Base-by-base conservation (phyloP, 2,329 filamentous ascomycete genomes). In the Arthrobotrys entomopaga region DNA sequence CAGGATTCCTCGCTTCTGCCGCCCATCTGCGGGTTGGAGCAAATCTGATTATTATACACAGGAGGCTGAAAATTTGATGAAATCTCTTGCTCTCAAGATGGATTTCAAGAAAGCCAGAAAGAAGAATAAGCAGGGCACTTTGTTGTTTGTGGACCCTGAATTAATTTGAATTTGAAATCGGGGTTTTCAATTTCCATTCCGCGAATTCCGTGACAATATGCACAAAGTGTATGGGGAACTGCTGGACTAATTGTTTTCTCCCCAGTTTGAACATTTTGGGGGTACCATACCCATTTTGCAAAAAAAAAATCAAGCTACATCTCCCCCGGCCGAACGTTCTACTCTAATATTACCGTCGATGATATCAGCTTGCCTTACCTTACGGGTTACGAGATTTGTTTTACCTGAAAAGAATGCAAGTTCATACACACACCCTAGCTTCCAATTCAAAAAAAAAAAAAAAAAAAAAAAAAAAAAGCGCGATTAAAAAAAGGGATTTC, bases 361-460 rank as follows among this genome's bases (percentile, higher is more conserved):
- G 64, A 67, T 67, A 67, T 67, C 64, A 67, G 40, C 64, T 46
- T 67, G 64, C 64, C 54, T 20, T 34, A 22, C 64, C 54, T 20
- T 34, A 22, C 54, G 26, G 26, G 43, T 34, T 56, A 56, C 52
- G 52, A 56, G 52, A 40, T 19, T 56, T 56, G 13, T 56, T 53
- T 56, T 56, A 40, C 52, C 52, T 20, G 52, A 19, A 48, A 66
- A 66, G 26, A 57, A 65, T 65, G 61, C 42, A 43, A 29, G 43
- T 13, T 34, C 52, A 20, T 3, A 26, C 56, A 15, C 61, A 56
- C 19, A 38, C 34, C 26, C 46, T 46, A 26, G 19, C 43, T 29
- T 20, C 29, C 2, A 10, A 34, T 34, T 34, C 29, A 10, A 34
- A 34, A 34, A 7, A 34, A 10, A n/a, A 52, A 38, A 43, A 10